These are phyloP conservation scores for Ceriops decandra DNA, from an alignment of 345 rosid species.

Conservation along the genomic window DNA sequence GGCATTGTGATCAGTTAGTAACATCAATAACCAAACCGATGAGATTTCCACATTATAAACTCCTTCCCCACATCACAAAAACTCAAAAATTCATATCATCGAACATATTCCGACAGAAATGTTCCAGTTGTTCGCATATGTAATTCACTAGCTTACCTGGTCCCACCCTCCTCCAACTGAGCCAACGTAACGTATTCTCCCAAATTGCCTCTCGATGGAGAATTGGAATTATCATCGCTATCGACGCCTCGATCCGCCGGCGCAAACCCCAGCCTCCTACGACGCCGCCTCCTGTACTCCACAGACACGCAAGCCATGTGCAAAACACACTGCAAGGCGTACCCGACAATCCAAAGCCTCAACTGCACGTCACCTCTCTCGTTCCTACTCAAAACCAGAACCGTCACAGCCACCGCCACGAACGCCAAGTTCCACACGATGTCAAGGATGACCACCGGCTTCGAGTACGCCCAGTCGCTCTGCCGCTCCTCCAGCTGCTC, in stretches of 20 bases:
- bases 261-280: conserved; percentile 35
- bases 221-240: conserved; percentile 47
- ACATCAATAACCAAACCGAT: too few relatives aligned
- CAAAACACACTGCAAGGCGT: conserved; percentile 74
- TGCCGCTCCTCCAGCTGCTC: conserved; percentile 97
- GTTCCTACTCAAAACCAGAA: conserved; percentile 53
- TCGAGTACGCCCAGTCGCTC: conserved; percentile 98
- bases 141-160: conserved; percentile 39
- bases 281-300: conserved; percentile 71
- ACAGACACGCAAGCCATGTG: conserved; percentile 79
- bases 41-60: too few relatives aligned
- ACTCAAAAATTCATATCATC: too few relatives aligned
- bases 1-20: too few relatives aligned
- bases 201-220: conserved; percentile 44
- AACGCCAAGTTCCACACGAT: conserved; percentile 83
- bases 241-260: conserved; percentile 24
- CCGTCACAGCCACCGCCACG: conserved; percentile 60
- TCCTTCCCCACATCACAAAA: too few relatives aligned
- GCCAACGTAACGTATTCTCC: conserved; percentile 62
- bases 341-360: conserved; percentile 79
- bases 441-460: conserved; percentile 84
- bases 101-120: too few relatives aligned
- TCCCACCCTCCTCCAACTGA: conserved; percentile 55
- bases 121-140: too few relatives aligned
- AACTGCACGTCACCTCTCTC: conserved; percentile 74